A percentile compares a stretch with the other conserved stretches of the same genome.
Evolutionary conservation across 768 basidiomycete genomes (phyloP).

Genomic region (Boletus reticuloceps): DNA sequence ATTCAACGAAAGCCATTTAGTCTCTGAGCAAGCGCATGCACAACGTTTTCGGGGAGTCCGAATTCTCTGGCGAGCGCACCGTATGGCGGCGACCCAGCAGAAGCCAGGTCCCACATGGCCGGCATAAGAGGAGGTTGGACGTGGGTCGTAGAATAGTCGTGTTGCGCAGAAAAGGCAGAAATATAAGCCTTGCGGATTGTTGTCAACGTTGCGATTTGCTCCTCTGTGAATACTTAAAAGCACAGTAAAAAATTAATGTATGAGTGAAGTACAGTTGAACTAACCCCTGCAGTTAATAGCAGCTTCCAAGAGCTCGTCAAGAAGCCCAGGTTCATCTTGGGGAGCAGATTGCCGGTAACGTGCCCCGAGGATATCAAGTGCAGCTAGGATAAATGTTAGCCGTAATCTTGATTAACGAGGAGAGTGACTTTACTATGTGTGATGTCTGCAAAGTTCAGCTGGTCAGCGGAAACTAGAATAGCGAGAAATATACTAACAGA

Average conservation of each 20-base stretch:
- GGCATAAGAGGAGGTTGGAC: constrained; percentile 14
- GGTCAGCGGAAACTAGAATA: constrained; percentile 4
- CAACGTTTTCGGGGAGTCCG: constrained; percentile 65
- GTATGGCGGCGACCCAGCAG: constrained; percentile 27
- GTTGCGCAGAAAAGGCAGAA: constrained; percentile 16
- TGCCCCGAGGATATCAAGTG: constrained; percentile 57
- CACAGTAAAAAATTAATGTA: not conserved
- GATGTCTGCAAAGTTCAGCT: constrained; percentile 27
- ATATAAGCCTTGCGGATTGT: constrained; percentile 40
- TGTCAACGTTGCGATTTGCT: constrained; percentile 50
- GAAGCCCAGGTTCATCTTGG: constrained; percentile 39
- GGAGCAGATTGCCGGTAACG: constrained; percentile 40
- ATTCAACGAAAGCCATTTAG: constrained; percentile 33
- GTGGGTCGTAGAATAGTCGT: constrained; percentile 2
- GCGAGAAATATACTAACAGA: constrained; percentile 45
- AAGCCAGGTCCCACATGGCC: constrained; percentile 19
- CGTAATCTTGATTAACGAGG: not conserved
- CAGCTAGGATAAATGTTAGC: constrained; percentile 38
- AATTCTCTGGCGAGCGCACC: constrained; percentile 70
- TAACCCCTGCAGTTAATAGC: constrained; percentile 60
- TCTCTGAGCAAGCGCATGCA: constrained; percentile 66
- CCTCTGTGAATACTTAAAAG: constrained; percentile 56
- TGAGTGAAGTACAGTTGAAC: constrained; percentile 37
- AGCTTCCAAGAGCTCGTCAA: constrained; percentile 43
- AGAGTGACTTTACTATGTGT: constrained; percentile 29